Percentiles rank a stretch among this genome's conserved stretches.
Evolutionary conservation across 345 rosid species (phyloP).

Genomic region (Nasturtium officinale): DNA sequence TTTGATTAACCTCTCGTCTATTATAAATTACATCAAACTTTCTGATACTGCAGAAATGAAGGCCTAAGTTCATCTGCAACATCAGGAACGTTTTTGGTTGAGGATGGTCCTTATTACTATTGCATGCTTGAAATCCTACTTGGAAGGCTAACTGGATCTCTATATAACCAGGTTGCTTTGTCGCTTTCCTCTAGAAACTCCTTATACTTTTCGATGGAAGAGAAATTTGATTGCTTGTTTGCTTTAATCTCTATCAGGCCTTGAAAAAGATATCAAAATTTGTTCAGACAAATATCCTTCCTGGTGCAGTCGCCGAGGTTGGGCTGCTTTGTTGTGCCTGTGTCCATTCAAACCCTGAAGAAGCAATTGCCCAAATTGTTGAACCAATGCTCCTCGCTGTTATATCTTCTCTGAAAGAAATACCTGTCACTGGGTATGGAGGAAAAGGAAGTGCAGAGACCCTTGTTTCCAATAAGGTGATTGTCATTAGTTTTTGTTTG

Average conservation of each 20-base stretch:
- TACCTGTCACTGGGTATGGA: constrained; percentile 88
- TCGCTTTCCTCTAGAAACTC: constrained; percentile 18
- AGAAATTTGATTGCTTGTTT: constrained; percentile 25
- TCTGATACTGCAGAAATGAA: constrained; percentile 67
- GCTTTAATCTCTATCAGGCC: constrained; percentile 58
- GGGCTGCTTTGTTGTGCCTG: constrained; percentile 98
- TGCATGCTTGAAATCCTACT: constrained; percentile 98
- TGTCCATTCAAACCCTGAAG: constrained; percentile 92
- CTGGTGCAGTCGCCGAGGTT: constrained; percentile 98
- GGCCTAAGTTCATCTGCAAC: constrained; percentile 88
- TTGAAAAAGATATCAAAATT: constrained; percentile 94
- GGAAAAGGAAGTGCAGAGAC: constrained; percentile 62
- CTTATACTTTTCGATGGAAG: not conserved
- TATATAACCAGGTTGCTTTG: constrained; percentile 86
- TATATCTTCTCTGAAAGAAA: constrained; percentile 84
- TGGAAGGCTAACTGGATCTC: constrained; percentile 83
- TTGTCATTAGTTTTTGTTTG: constrained; percentile 35
- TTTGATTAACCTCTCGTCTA: constrained; percentile 15
- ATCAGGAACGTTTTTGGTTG: constrained; percentile 94
- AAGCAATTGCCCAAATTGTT: constrained; percentile 82
- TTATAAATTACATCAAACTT: constrained; percentile 9
- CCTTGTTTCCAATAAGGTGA: constrained; percentile 68
- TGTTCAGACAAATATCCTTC: constrained; percentile 89
- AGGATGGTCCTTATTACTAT: constrained; percentile 95
- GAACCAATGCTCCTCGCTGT: constrained; percentile 81